Evolutionary conservation across 1,284 basidiomycete species (phyloP), one percentile per base, ranked within the genome.

Genomic region (Bjerkandera adusta): DNA sequence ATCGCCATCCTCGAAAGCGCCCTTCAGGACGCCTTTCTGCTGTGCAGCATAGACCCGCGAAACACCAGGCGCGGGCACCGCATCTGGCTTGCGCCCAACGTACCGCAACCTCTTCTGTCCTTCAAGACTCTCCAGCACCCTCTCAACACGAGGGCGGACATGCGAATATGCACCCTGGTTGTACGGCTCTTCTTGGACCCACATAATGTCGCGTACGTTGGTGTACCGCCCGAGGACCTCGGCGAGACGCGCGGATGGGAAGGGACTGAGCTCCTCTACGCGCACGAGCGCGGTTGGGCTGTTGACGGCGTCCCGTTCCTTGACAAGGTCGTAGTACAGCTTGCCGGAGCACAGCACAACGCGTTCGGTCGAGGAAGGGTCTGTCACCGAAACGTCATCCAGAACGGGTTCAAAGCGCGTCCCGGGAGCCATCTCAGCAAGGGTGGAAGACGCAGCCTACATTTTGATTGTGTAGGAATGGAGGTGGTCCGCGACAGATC

Each of bases 91-190:
- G 57, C 92, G 71, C 2, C 91, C 90, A 8, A 72, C 65, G 63
- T 85, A 92, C 52, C 50, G 53, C 7, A 85, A 52, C 43, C n/a
- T n/a, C n/a, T n/a, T n/a, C n/a, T n/a, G 21, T 33, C 36, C 16
- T 13, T 12, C 12, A 10, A 77, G 52, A 39, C 58, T 63, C 45
- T 66, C 60, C 57, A 89, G 62, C 24, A 90, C 73, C 15, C 55
- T 61, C 18, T 70, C 68, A 39, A 90, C 65, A 51, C 89, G 70
- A 3, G 71, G 70, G 35, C 64, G 66, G 35, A 91, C 83, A 66
- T 89, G 86, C 7, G 69, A 63, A 72, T 77, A 93, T n/a, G n/a
- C n/a, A n/a, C 92, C 92, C 64, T 94, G 91, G 60, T 95, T 95
- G 58, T 71, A 79, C 3, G 92, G 84, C 60, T 95, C 92, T 59